Percentiles rank a stretch among this genome's conserved stretches.
These are phyloP conservation scores for Fusarium caatingaense DNA, from an alignment of 2,329 filamentous ascomycete genomes.

Conservation along the genomic window DNA sequence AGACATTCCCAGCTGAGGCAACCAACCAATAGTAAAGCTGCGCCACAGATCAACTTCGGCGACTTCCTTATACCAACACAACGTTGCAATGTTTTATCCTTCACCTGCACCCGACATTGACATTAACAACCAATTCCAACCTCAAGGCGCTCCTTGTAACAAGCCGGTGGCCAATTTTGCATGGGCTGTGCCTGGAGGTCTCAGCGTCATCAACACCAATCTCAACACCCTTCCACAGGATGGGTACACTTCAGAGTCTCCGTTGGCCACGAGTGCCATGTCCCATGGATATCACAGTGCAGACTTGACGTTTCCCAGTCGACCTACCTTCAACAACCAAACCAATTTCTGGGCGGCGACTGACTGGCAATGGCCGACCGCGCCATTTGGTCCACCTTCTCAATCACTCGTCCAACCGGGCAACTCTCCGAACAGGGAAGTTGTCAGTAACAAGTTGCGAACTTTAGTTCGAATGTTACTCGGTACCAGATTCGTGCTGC, in stretches of 20 bases:
- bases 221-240: background rate
- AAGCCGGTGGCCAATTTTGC: conserved; percentile 14
- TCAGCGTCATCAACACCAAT: conserved; percentile 17
- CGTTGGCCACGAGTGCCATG: conserved; percentile 5
- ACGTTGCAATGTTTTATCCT: conserved; percentile 22
- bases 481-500: conserved; percentile 6
- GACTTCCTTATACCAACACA: conserved; percentile 7
- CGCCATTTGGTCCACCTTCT: background rate
- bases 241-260: conserved; percentile 19
- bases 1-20: background rate
- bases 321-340: background rate
- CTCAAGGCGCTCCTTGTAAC: background rate
- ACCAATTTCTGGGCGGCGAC: background rate
- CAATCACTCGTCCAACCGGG: background rate
- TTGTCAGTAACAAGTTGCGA: conserved; percentile 4
- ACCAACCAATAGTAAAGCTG: conserved; percentile 3
- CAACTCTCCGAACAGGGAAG: background rate
- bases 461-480: conserved; percentile 15
- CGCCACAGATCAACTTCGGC: conserved; percentile 18
- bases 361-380: background rate
- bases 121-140: conserved; percentile 13
- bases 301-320: background rate
- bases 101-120: conserved; percentile 11
- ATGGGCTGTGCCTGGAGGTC: conserved; percentile 14
- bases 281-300: conserved; percentile 7